Evolutionary conservation across 2,329 filamentous ascomycete genomes (phyloP), one percentile per base, ranked within the genome.

Genomic region (Cadophora sp.): DNA sequence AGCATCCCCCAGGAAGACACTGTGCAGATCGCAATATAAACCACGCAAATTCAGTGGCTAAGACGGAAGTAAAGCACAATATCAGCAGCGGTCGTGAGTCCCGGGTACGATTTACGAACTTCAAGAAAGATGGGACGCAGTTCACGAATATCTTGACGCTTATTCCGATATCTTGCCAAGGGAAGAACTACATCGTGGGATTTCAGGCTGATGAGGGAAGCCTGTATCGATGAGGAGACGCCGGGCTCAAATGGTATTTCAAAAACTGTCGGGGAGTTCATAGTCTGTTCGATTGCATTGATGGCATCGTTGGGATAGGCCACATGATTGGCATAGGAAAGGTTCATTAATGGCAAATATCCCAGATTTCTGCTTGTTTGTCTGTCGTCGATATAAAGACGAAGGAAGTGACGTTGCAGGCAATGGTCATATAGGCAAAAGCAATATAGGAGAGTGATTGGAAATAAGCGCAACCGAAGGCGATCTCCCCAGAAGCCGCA

Each of bases 61-160:
- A 97, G 1, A 87, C 87, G 69, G 94, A 93, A 71, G 81, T 97
- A 66, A 97, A 95, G 78, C 89, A 90, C 73, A 94, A 91, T 80
- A 89, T 97, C 69, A 85, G 86, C 14, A 85, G 88, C 65, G 85
- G 89, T 24, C 85, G 86, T 68, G 95, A 97, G 80, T 91, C 94
- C 1, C 94, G 97, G 77, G 92, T 95, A 72, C 95, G 92, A 75
- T 80, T 97, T 31, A 95, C 97, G 80, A 98, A 98, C 80, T 98
- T 97, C 76, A 88, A 92, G 64, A 94, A 97, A 79, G 94, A 94
- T 40, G 95, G 95, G 1, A 94, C 97, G 76, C 93, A 92, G 0
- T 98, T 98, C 76, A 88, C 97, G 78, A 98, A 98, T 75, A 82
- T 97, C 7, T 83, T 97, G 56, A 97, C 95, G 11, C 95, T 97